These are phyloP conservation scores for Gamsiella multidivaricata DNA, from an alignment of 192 early-diverging fungal genomes.

Conservation along the genomic window DNA sequence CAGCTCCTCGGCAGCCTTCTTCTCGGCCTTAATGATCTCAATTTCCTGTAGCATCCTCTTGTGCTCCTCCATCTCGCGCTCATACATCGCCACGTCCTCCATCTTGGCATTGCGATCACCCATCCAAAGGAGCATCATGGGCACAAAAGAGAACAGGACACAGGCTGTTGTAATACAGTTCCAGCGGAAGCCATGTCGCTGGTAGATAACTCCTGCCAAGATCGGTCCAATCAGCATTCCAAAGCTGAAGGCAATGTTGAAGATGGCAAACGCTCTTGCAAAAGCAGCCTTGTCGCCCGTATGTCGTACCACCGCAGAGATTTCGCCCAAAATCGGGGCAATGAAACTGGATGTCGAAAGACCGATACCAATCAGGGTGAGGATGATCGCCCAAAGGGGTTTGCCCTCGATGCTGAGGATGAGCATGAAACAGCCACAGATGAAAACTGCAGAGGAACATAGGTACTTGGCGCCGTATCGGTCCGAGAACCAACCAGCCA, in stretches of 20 bases:
- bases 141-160: conserved; percentile 39
- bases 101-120: conserved; percentile 47
- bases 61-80: conserved; percentile 46
- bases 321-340: conserved; percentile 47
- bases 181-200: conserved; percentile 42
- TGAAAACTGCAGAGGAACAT: conserved; percentile 55
- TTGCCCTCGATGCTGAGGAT: conserved; percentile 45
- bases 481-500: conserved; percentile 70
- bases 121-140: conserved; percentile 41
- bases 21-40: conserved; percentile 40
- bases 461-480: conserved; percentile 61
- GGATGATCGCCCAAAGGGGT: conserved; percentile 45
- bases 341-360: conserved; percentile 44
- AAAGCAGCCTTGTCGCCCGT: conserved; percentile 67
- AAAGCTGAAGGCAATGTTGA: conserved; percentile 79
- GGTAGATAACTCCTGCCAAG: conserved; percentile 59
- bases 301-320: conserved; percentile 49
- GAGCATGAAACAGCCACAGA: conserved; percentile 55
- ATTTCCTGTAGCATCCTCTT: conserved; percentile 30
- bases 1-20: conserved; percentile 21
- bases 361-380: conserved; percentile 37
- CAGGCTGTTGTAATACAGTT: conserved; percentile 47
- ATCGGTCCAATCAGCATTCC: conserved; percentile 84
- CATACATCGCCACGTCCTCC: conserved; percentile 49
- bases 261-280: conserved; percentile 75